Evolutionary conservation across 1,139 yeast genomes (phyloP).

Genomic region (Pichia sp.): DNA sequence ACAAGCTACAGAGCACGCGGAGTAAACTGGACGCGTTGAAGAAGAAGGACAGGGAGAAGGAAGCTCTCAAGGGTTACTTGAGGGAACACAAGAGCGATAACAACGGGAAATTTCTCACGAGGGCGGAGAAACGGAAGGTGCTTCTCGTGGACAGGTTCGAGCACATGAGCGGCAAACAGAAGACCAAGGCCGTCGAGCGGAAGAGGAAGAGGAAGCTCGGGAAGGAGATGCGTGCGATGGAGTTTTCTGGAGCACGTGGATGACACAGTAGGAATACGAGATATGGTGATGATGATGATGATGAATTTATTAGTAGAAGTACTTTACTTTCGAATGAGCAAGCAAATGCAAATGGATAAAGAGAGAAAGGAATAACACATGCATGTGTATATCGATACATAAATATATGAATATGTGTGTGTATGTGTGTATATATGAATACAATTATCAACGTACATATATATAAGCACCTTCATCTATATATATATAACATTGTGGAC

Average conservation of each 20-base stretch:
- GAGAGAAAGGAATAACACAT: background rate
- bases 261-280: too few relatives aligned
- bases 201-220: constrained; percentile 92
- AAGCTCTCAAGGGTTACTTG: constrained; percentile 55
- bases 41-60: constrained; percentile 69
- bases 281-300: constrained; percentile 15
- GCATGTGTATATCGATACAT: background rate
- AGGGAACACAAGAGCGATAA: constrained; percentile 30
- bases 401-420: background rate
- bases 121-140: constrained; percentile 77
- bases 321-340: background rate
- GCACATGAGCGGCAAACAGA: constrained; percentile 73
- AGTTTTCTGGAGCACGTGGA: constrained; percentile 35
- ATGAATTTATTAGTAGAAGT: background rate
- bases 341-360: constrained; percentile 1
- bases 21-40: constrained; percentile 75
- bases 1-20: constrained; percentile 55
- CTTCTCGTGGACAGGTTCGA: constrained; percentile 87
- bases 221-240: constrained; percentile 81
- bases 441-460: background rate
- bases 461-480: background rate
- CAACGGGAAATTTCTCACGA: constrained; percentile 62
- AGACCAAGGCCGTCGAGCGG: constrained; percentile 86
- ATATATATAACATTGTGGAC: background rate
- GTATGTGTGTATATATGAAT: background rate